Evolutionary conservation across 257 asterid species (phyloP).

Genomic region (Gentiana macrophylla): DNA sequence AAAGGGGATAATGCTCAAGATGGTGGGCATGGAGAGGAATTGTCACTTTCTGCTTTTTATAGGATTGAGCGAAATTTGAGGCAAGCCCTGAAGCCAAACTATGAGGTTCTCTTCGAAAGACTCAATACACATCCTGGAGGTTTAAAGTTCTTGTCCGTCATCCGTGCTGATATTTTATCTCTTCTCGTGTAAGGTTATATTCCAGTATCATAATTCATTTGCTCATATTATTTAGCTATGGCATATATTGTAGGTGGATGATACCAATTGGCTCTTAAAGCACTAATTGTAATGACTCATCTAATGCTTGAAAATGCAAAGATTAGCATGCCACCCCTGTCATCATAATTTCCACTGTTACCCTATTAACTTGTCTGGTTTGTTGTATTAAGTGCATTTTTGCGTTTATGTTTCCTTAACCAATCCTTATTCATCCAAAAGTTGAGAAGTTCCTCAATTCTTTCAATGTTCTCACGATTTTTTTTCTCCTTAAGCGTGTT

Average conservation of each 20-base stretch:
- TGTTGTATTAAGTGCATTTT: not conserved
- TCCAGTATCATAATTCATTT: constrained; percentile 1
- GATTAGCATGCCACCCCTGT: too few relatives aligned
- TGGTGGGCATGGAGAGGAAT: constrained; percentile 47
- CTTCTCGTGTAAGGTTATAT: constrained; percentile 71
- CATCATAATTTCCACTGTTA: not conserved
- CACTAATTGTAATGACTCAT: too few relatives aligned
- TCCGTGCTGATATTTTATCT: constrained; percentile 73
- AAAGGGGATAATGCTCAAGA: constrained; percentile 39
- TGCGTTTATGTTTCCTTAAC: not conserved
- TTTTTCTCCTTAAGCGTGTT: not conserved
- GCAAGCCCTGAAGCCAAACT: constrained; percentile 83
- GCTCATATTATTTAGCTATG: not conserved
- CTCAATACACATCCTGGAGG: constrained; percentile 96
- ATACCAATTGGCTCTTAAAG: too few relatives aligned
- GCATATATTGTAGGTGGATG: not conserved
- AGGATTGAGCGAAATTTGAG: constrained; percentile 74
- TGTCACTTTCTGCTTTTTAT: constrained; percentile 71
- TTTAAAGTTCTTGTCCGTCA: constrained; percentile 59
- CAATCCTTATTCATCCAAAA: not conserved
- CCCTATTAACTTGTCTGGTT: not conserved
- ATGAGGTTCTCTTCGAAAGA: constrained; percentile 78
- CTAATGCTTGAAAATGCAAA: too few relatives aligned
- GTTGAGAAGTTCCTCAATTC: not conserved
- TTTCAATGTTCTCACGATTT: not conserved